Conservation (phyloP, 208 protist genomes). For the Porcisia deanei region DNA sequence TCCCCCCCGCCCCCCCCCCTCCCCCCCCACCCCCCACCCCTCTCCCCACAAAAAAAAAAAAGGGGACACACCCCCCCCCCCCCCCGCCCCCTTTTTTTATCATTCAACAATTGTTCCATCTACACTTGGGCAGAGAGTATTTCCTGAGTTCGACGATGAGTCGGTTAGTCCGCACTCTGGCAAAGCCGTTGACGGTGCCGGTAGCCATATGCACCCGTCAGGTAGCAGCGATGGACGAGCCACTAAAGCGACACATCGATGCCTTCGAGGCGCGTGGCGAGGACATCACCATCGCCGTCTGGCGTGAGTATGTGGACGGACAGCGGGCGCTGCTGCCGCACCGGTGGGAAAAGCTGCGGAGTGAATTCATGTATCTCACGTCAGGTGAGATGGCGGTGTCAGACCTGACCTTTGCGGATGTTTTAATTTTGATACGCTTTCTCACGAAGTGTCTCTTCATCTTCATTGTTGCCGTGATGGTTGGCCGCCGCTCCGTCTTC, state of each 20-base stretch:
- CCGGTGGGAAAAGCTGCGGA: slow-evolving; percentile 48
- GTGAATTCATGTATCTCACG: slow-evolving; percentile 39
- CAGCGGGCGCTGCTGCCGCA: slow-evolving; percentile 64
- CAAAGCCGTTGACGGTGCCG: slow-evolving; percentile 53
- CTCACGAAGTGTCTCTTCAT: slow-evolving; percentile 70
- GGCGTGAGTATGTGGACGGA: slow-evolving; percentile 65
- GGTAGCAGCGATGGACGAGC: slow-evolving; percentile 64
- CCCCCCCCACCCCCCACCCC: background rate
- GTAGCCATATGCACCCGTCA: slow-evolving; percentile 39
- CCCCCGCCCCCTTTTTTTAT: background rate
- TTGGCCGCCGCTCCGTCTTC: slow-evolving; percentile 66
- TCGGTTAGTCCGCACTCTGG: slow-evolving; percentile 32
- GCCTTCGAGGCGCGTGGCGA: slow-evolving; percentile 51
- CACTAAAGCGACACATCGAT: slow-evolving; percentile 78
- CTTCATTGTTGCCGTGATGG: slow-evolving; percentile 61
- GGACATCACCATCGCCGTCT: slow-evolving; percentile 66
- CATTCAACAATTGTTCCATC: background rate
- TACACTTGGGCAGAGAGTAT: background rate
- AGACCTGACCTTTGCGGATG: slow-evolving; percentile 34
- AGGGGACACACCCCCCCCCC: background rate
- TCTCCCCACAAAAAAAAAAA: background rate
- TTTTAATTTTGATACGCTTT: slow-evolving; percentile 52
- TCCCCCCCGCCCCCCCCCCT: background rate
- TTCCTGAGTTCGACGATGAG: slow-evolving; percentile 26
- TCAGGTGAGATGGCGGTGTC: slow-evolving; percentile 46